These are phyloP conservation scores for Penicillium sp. DNA, from an alignment of 2,329 filamentous ascomycete species.

Conservation along the genomic window DNA sequence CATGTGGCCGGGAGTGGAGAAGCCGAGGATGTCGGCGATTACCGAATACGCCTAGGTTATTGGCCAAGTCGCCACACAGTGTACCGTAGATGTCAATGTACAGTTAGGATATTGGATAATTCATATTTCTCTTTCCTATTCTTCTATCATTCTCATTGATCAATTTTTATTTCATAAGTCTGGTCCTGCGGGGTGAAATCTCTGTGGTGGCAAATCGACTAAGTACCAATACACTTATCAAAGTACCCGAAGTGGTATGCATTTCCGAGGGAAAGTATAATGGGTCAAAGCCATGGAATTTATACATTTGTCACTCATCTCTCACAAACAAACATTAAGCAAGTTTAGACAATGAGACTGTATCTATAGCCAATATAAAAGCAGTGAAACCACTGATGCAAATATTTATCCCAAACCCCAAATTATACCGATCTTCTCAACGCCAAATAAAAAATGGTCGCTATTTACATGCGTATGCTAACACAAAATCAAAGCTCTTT, in stretches of 20 bases:
- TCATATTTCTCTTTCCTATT: neutral
- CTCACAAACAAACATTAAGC: neutral
- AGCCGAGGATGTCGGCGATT: conserved; percentile 27
- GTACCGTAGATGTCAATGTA: neutral
- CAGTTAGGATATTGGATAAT: neutral
- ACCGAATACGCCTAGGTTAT: conserved; percentile 7
- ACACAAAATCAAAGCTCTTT: neutral
- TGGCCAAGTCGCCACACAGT: neutral
- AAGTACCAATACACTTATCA: neutral
- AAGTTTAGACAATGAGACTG: neutral
- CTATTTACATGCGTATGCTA: conserved; percentile 22
- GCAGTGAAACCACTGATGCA: conserved; percentile 2
- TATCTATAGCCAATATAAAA: neutral
- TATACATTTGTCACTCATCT: neutral
- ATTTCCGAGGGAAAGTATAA: conserved; percentile 1
- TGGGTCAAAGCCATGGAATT: neutral
- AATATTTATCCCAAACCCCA: neutral
- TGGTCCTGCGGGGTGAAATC: conserved; percentile 9
- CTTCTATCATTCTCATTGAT: neutral
- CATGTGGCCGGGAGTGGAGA: conserved; percentile 28
- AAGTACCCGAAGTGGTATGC: neutral
- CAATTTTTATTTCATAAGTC: neutral
- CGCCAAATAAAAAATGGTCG: conserved; percentile 11
- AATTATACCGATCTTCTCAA: conserved; percentile 6
- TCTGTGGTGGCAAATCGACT: conserved; percentile 19